These are phyloP conservation scores for Trametes versicolor DNA, from an alignment of 1,284 basidiomycete genomes.

Conservation along the genomic window DNA sequence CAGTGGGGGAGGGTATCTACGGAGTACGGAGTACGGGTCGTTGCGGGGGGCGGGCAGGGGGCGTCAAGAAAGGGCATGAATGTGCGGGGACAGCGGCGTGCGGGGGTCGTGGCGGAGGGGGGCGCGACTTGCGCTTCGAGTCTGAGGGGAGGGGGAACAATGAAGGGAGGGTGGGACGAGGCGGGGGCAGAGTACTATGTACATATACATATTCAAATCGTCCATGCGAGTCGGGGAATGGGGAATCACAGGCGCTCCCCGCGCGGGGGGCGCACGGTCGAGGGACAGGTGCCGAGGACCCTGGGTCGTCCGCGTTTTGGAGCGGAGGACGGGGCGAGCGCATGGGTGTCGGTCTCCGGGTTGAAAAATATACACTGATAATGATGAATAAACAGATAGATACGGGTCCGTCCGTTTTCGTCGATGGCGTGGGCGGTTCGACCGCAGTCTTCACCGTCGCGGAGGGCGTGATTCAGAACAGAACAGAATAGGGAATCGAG, in stretches of 20 bases:
- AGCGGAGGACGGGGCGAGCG: neutral
- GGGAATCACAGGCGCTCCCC: neutral
- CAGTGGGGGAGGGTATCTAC: conserved; percentile 1
- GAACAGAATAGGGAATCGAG: too few species aligned
- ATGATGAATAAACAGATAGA: conserved; percentile 36
- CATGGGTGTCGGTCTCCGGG: neutral
- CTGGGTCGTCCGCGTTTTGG: neutral
- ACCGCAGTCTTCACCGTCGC: too few species aligned
- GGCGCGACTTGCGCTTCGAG: neutral
- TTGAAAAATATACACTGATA: conserved; percentile 33
- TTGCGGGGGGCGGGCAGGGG: neutral
- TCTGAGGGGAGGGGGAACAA: neutral
- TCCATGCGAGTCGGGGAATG: neutral
- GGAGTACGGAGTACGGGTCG: neutral
- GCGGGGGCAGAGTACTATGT: neutral
- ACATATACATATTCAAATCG: conserved; percentile 6
- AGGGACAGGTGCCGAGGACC: neutral
- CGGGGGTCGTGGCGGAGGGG: neutral
- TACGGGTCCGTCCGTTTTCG: conserved; percentile 17
- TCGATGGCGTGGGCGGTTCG: neutral
- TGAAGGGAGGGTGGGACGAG: neutral
- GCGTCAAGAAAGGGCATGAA: neutral
- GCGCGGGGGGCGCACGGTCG: neutral
- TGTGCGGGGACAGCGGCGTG: neutral
- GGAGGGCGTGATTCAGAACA: too few species aligned